Base-by-base conservation (phyloP, 208 protist species). In the Leishmania martiniquensis region DNA sequence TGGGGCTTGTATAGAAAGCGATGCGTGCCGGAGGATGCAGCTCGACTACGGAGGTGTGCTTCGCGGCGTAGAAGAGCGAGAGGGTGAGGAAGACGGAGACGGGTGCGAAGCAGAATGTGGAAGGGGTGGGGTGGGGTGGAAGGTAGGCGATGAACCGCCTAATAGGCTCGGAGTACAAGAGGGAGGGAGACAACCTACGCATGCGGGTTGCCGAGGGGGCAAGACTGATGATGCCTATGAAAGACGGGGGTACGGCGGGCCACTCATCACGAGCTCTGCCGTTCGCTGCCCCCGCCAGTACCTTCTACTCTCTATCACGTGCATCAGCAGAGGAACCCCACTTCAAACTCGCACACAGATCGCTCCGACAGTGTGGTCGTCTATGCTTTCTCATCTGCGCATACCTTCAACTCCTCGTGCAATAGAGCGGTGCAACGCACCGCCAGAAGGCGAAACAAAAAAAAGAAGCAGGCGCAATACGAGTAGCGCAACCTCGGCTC, bases 11-110 rank as follows among this genome's bases (percentile, higher is more conserved):
- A 45, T 32, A 49, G 47, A 7, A 29, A 75, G 47, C 54, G 10
- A 63, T 63, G 10, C 7, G 10, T 5, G 54, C 9, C 13, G 57
- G 29, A 37, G 29, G 29, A 2, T 37, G 57, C 6, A 68, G 57
- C 29, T 76, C 37, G n/a, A 74, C 22, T 49, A 34, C 55, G 76
- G 69, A 73, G 76, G 67, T 55, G 65, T 49, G 7, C 57, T 63
- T 63, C 37, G 25, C 13, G 57, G 29, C n/a, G 29, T 37, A 4
- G 25, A 32, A 63, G 57, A 63, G 29, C 39, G 15, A 75, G 77
- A 66, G 71, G 52, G 34, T 0, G 25, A 17, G 25, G 51, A 25
- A 25, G 45, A 72, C 29, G 7, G 65, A 29, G 29, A 39, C 1
- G 65, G 12, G 39, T 44, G n/a, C 9, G 0, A 69, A 34, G 65